These are phyloP conservation scores for Candolleomyces aberdarensis DNA, from an alignment of 768 basidiomycete genomes.

Conservation along the genomic window DNA sequence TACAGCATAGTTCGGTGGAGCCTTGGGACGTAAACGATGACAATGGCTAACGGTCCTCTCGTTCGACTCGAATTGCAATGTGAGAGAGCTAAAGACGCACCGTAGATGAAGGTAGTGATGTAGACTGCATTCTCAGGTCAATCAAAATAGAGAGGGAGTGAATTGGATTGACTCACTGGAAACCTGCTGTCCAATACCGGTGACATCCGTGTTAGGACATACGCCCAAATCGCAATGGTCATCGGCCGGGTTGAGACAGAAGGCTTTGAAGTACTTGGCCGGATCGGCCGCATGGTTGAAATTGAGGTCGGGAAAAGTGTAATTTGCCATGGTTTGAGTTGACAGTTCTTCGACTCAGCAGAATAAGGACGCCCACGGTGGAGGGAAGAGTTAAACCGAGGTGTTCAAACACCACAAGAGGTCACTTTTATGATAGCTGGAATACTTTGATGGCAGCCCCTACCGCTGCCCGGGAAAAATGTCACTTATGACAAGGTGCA, in stretches of 20 bases:
- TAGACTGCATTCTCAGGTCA: not conserved
- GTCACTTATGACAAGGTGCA: no score
- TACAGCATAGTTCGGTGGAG: conserved; percentile 5
- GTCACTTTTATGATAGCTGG: no score
- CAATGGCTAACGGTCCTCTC: not conserved
- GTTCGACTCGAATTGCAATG: not conserved
- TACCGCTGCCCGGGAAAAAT: no score
- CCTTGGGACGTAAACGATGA: conserved; percentile 1
- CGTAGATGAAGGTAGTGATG: conserved; percentile 5
- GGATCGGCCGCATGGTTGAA: not conserved
- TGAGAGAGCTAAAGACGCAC: not conserved
- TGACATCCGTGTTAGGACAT: conserved; percentile 8
- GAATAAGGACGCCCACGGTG: no score
- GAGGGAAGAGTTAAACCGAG: no score
- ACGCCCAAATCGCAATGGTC: not conserved
- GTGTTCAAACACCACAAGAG: no score
- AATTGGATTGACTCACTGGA: not conserved
- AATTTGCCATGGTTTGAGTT: no score
- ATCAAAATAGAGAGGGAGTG: no score
- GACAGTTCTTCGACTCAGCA: no score
- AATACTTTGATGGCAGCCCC: no score
- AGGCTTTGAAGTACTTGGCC: not conserved
- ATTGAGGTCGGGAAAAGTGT: not conserved
- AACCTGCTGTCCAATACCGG: conserved; percentile 5
- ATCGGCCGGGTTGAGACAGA: not conserved